A percentile compares a stretch with the other conserved stretches of the same genome.
Conservation (phyloP, 1,139 yeast genomes). For the Candida pseudocylindracea region DNA sequence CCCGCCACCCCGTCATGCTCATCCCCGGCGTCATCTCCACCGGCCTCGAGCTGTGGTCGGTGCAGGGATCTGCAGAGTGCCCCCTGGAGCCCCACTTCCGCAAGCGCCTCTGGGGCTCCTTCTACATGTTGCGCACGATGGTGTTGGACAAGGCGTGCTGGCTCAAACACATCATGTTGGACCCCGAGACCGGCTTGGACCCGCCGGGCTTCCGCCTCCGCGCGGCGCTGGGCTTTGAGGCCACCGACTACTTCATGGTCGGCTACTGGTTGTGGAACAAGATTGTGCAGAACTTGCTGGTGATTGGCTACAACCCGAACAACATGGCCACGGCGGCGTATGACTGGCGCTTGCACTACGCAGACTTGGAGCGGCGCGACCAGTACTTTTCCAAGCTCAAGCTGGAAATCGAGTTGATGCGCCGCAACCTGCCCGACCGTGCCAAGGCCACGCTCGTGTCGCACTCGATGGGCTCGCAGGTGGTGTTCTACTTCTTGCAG, state of each 20-base stretch:
- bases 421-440: constrained; percentile 17
- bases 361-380: constrained; percentile 75
- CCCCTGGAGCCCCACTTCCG: constrained; percentile 73
- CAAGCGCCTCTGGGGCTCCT: constrained; percentile 89
- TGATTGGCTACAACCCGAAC: constrained; percentile 80
- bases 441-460: constrained; percentile 65
- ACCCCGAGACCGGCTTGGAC: constrained; percentile 79
- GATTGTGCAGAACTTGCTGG: constrained; percentile 78
- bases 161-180: constrained; percentile 78
- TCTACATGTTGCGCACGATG: constrained; percentile 88
- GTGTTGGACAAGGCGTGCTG: constrained; percentile 80
- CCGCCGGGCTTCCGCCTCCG: constrained; percentile 64
- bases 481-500: constrained; percentile 67
- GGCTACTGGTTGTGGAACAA: constrained; percentile 99
- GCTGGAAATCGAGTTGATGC: constrained; percentile 37
- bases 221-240: constrained; percentile 93
- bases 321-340: constrained; percentile 82
- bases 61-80: constrained; percentile 36
- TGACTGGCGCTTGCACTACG: constrained; percentile 86
- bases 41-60: constrained; percentile 87
- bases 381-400: constrained; percentile 64
- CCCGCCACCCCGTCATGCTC: constrained; percentile 64
- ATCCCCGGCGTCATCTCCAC: constrained; percentile 95
- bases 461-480: constrained; percentile 94
- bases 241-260: constrained; percentile 89